Evolutionary conservation across 192 early-diverging fungal genomes (phyloP).

Genomic region (Backusella psychrophila): DNA sequence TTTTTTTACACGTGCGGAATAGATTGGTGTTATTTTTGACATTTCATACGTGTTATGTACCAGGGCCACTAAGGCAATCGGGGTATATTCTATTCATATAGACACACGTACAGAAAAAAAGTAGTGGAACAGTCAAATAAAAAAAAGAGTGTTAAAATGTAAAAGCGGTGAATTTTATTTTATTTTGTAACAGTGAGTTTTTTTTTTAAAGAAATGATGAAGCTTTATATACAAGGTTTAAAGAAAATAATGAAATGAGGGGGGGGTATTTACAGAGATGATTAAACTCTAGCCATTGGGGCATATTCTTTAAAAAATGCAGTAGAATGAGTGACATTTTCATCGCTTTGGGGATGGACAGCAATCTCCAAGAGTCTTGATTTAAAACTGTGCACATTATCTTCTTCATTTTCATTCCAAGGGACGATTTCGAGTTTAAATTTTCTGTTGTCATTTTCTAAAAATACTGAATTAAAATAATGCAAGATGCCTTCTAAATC

Average conservation of each 20-base stretch:
- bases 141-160: not conserved
- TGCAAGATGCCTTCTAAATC: constrained; percentile 16
- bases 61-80: not conserved
- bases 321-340: constrained; percentile 6
- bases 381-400: not conserved
- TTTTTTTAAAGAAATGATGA: not conserved
- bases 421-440: constrained; percentile 17
- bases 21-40: not conserved
- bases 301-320: constrained; percentile 23
- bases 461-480: constrained; percentile 29
- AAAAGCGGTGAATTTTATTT: not conserved
- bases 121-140: not conserved
- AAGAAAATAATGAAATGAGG: not conserved
- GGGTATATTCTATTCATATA: not conserved
- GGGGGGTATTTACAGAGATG: not conserved
- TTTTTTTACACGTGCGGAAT: not conserved
- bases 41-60: not conserved
- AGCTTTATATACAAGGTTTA: not conserved
- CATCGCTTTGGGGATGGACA: not conserved
- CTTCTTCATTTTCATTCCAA: constrained; percentile 10
- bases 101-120: not conserved
- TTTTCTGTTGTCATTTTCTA: constrained; percentile 1
- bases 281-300: constrained; percentile 16
- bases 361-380: constrained; percentile 5
- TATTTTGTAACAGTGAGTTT: not conserved